phyloP scores from a whole-genome alignment of 2,329 filamentous ascomycete genomes.

The Sphaerulina vaccinii region DNA sequence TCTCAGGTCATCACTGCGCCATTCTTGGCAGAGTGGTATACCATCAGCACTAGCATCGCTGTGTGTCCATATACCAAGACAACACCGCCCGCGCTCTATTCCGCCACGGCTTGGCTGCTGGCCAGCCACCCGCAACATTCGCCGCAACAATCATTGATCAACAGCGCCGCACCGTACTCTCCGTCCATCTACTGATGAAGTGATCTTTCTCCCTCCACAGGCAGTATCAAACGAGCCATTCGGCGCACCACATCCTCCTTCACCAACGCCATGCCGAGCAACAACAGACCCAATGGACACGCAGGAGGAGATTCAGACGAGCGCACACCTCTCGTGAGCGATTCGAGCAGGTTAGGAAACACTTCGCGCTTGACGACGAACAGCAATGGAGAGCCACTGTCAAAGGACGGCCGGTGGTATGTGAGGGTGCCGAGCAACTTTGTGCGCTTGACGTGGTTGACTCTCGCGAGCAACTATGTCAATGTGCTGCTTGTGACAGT shows the following conservation, averaged over 20 bases:
- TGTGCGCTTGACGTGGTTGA: constrained; percentile 39
- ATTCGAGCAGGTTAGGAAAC: constrained; percentile 23
- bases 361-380: constrained; percentile 13
- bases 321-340: constrained; percentile 31
- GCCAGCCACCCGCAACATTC: constrained; percentile 8
- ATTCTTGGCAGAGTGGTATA: constrained; percentile 11
- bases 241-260: constrained; percentile 26
- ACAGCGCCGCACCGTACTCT: background rate
- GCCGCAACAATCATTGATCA: background rate
- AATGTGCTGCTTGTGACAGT: constrained; percentile 74
- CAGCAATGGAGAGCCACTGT: constrained; percentile 13
- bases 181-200: constrained; percentile 1
- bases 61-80: background rate
- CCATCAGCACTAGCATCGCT: constrained; percentile 5
- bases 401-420: constrained; percentile 23
- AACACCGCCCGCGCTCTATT: background rate
- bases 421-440: constrained; percentile 26
- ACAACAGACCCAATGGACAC: constrained; percentile 23
- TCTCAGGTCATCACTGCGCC: constrained; percentile 2
- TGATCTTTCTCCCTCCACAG: constrained; percentile 2
- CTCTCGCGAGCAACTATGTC: constrained; percentile 54
- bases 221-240: constrained; percentile 26
- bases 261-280: constrained; percentile 18
- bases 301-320: constrained; percentile 25
- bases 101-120: constrained; percentile 14